These are phyloP conservation scores for Nicotiana attenuata DNA, from an alignment of 257 asterid species.

Conservation along the genomic window DNA sequence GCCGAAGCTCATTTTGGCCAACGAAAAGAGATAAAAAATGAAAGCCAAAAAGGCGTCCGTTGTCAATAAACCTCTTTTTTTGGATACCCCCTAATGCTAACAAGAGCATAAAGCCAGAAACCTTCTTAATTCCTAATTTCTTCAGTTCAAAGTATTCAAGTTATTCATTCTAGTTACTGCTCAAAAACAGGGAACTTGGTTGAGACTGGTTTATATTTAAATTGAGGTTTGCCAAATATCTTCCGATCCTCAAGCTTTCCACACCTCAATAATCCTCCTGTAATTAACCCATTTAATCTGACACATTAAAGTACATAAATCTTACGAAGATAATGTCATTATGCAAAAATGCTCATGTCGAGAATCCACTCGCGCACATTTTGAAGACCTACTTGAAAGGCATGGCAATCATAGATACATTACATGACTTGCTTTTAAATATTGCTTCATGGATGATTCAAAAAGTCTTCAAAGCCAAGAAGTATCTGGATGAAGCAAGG, in stretches of 20 bases:
- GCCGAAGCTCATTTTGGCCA: neutral
- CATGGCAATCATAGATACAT: neutral
- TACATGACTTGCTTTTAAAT: neutral
- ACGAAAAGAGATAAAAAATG: neutral
- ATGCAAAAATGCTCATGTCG: neutral
- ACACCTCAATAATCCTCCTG: neutral
- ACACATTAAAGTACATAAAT: neutral
- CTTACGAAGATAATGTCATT: neutral
- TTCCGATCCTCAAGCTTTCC: conserved; percentile 1
- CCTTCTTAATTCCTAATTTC: neutral
- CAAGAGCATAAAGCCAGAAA: neutral
- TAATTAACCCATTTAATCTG: neutral
- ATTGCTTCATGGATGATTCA: neutral
- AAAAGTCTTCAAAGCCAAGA: no score
- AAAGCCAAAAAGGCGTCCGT: neutral
- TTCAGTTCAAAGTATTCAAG: neutral
- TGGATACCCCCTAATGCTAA: no score
- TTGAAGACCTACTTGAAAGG: neutral
- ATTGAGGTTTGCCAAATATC: neutral
- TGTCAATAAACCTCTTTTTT: neutral
- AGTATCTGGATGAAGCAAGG: no score
- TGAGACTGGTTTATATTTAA: no score
- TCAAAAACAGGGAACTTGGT: neutral
- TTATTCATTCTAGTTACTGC: neutral
- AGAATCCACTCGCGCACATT: neutral